Evolutionary conservation across 805 yeast species (phyloP).

Genomic region (Wickerhamomyces bisporus): DNA sequence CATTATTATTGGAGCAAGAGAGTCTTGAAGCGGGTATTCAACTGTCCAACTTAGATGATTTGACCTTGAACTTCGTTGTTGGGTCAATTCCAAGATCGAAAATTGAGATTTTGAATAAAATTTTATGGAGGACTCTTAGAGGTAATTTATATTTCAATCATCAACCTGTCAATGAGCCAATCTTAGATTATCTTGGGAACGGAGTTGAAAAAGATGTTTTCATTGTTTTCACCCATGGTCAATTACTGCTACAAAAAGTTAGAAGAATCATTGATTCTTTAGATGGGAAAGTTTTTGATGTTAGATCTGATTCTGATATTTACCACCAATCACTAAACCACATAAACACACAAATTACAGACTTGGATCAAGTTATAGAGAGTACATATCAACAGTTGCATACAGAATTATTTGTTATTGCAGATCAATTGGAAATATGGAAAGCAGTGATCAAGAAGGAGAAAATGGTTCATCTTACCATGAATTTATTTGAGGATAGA

Average conservation of each 20-base stretch:
- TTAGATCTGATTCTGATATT: slow-evolving; percentile 35
- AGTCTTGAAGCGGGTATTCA: slow-evolving; percentile 32
- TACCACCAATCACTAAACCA: slow-evolving; percentile 27
- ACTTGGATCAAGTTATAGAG: slow-evolving; percentile 53
- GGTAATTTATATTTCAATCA: slow-evolving; percentile 83
- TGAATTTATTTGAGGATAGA: slow-evolving; percentile 79
- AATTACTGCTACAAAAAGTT: slow-evolving; percentile 63
- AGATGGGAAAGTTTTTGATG: slow-evolving; percentile 71
- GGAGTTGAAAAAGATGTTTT: slow-evolving; percentile 73
- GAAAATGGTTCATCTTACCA: slow-evolving; percentile 70
- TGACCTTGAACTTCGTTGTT: slow-evolving; percentile 34
- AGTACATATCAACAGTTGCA: slow-evolving; percentile 64
- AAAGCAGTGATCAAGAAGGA: slow-evolving; percentile 65
- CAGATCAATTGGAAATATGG: slow-evolving; percentile 75
- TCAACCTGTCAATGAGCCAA: slow-evolving; percentile 62
- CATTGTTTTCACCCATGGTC: slow-evolving; percentile 89
- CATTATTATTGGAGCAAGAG: slow-evolving; percentile 29
- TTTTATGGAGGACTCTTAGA: slow-evolving; percentile 87
- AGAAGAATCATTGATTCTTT: slow-evolving; percentile 83
- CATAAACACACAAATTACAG: slow-evolving; percentile 26
- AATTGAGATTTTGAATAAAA: slow-evolving; percentile 67
- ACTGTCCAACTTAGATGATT: slow-evolving; percentile 20
- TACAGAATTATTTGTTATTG: slow-evolving; percentile 74
- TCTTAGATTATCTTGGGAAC: slow-evolving; percentile 56
- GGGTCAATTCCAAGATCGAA: slow-evolving; percentile 79